Conservation (phyloP, 2,329 filamentous ascomycete species). For the Fusarium mangiferae region DNA sequence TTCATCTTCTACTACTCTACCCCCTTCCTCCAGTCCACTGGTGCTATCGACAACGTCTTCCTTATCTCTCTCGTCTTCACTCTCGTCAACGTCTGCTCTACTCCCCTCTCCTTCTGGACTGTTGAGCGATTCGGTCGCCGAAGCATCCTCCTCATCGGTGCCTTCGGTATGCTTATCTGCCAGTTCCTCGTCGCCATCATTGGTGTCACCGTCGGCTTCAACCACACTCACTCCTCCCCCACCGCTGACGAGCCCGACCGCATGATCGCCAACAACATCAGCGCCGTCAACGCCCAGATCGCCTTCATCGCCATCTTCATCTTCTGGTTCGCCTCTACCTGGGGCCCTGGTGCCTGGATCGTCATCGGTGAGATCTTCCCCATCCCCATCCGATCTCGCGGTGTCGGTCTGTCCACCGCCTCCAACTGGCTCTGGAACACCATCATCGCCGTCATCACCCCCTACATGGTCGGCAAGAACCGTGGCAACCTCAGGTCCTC, state of each 20-base stretch:
- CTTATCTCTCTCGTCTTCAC: conserved; percentile 87
- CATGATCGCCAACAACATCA: conserved; percentile 61
- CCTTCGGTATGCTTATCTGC: conserved; percentile 83
- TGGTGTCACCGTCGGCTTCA: conserved; percentile 69
- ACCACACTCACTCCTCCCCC: conserved; percentile 60
- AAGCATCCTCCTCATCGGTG: conserved; percentile 80
- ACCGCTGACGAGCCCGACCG: conserved; percentile 46
- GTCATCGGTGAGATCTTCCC: conserved; percentile 93
- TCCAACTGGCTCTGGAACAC: conserved; percentile 76
- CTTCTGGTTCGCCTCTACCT: conserved; percentile 90
- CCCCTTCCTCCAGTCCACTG: conserved; percentile 82
- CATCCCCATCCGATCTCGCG: conserved; percentile 86
- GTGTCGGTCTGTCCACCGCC: conserved; percentile 86
- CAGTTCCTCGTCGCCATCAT: conserved; percentile 88
- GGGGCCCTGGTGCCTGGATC: conserved; percentile 84
- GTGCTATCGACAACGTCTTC: conserved; percentile 81
- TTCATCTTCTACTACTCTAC: conserved; percentile 92
- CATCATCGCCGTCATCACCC: conserved; percentile 73
- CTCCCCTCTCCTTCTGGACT: conserved; percentile 87
- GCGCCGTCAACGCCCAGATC: conserved; percentile 71
- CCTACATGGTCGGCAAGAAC: conserved; percentile 68
- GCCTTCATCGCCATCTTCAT: conserved; percentile 93
- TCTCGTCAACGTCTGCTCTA: conserved; percentile 87
- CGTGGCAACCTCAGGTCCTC: conserved; percentile 63
- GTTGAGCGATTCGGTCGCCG: conserved; percentile 87